Evolutionary conservation across 495 filamentous ascomycete genomes (phyloP).

Genomic region (Penicillium bialowiezense): DNA sequence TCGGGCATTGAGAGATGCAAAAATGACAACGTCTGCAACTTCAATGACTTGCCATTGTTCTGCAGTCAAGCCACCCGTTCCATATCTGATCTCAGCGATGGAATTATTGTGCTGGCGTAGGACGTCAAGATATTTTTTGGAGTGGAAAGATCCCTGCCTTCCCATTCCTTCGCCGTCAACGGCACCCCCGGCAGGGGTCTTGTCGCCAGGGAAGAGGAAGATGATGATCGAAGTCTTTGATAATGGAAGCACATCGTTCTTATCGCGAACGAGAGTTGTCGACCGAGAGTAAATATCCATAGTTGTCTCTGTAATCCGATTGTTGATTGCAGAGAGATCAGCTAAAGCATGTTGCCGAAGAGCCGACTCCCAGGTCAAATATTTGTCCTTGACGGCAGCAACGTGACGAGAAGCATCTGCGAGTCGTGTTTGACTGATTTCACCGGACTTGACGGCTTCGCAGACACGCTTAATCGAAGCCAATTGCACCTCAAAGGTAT

Average conservation of each 20-base stretch:
- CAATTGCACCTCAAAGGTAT: conserved; percentile 46
- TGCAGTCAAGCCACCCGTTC: conserved; percentile 21
- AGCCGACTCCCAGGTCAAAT: conserved; percentile 29
- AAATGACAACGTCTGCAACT: conserved; percentile 39
- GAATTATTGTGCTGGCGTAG: conserved; percentile 22
- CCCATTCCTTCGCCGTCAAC: conserved; percentile 45
- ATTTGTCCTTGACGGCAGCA: conserved; percentile 32
- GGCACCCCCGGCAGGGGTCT: conserved; percentile 39
- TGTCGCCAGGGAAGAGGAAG: conserved; percentile 45
- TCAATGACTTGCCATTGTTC: conserved; percentile 31
- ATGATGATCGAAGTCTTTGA: conserved; percentile 30
- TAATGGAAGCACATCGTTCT: conserved; percentile 31
- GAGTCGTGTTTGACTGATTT: conserved; percentile 27
- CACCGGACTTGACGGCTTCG: conserved; percentile 38
- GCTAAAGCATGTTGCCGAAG: conserved; percentile 13
- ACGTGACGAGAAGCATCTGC: conserved; percentile 39
- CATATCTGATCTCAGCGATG: conserved; percentile 36
- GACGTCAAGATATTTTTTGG: conserved; percentile 32
- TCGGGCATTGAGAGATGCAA: conserved; percentile 43
- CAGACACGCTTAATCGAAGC: conserved; percentile 40
- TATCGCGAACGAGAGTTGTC: conserved; percentile 41
- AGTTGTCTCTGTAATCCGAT: conserved; percentile 20
- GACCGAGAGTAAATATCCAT: conserved; percentile 39
- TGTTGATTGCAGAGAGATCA: conserved; percentile 22
- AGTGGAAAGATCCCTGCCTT: conserved; percentile 31